Evolutionary conservation across 2,329 filamentous ascomycete genomes (phyloP), one percentile per base, ranked within the genome.

Genomic region (Chaetothyriales sp.): DNA sequence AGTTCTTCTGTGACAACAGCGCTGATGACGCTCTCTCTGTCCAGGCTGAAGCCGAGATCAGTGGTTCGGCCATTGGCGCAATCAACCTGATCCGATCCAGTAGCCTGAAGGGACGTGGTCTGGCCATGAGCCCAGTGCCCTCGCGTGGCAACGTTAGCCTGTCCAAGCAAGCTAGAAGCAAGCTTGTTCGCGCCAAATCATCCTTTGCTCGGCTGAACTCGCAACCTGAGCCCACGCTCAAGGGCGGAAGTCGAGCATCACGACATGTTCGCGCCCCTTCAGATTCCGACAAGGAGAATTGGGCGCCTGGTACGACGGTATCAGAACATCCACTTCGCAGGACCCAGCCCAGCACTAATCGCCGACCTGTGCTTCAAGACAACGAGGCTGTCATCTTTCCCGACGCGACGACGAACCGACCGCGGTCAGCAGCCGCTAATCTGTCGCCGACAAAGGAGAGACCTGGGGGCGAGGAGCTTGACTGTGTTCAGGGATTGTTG

Each of bases 201-300:
- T 84, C 80, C 54, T 64, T 80, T 28, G 79, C 76, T 2, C 75
- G 78, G 47, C 63, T 84, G 49, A 80, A 85, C 62, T 73, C 66
- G 9, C 61, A 39, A 15, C 10, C 2, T 15, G 10, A 39, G 32
- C 12, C 32, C 10, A 60, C 28, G 61, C 65, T 8, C 56, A 57
- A 32, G 68, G 67, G 51, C 65, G 68, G 47, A 73, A 72, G 54
- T 56, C 52, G 53, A 55, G 61, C 62, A 57, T 55, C 22, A 32
- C 18, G 8, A 18, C 20, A 18, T 26, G 62, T 73, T 60, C 39
- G 66, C 71, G 66, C 59, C 71, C 60, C 63, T 78, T 78, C 68
- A 47, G 89, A 95, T 61, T 95, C 87, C 1, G 90, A 96, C 65
- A 96, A 96, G 69, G 90, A 96, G 70, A 96, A 96, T 63, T 93